Evolutionary conservation across 768 basidiomycete genomes (phyloP).

Genomic region (Suillus brevipes): DNA sequence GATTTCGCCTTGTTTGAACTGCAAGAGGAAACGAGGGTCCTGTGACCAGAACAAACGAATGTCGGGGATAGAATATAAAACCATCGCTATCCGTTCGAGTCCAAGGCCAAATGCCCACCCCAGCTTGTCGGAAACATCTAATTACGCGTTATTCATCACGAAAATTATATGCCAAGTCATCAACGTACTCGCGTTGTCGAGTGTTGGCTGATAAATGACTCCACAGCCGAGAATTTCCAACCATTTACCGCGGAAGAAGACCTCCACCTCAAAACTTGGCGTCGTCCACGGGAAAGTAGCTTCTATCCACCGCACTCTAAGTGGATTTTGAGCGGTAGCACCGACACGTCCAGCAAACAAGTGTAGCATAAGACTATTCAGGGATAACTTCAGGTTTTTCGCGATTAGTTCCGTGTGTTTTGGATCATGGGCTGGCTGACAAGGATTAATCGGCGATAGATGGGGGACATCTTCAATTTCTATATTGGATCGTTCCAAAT

Average conservation of each 20-base stretch:
- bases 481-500: conserved; percentile 73
- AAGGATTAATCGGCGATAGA: conserved; percentile 73
- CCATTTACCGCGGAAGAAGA: conserved; percentile 96
- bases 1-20: conserved; percentile 79
- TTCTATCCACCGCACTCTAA: conserved; percentile 95
- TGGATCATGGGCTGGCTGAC: conserved; percentile 77
- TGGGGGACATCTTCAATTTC: conserved; percentile 84
- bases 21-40: conserved; percentile 83
- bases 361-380: conserved; percentile 82
- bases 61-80: conserved; percentile 94
- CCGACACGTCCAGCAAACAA: conserved; percentile 70
- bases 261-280: conserved; percentile 97
- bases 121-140: conserved; percentile 79
- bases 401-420: conserved; percentile 69
- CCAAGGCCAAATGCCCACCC: conserved; percentile 99
- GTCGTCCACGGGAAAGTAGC: conserved; percentile 98
- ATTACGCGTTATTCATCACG: conserved; percentile 12
- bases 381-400: conserved; percentile 83
- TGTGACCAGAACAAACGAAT: conserved; percentile 97
- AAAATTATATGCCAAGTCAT: conserved; percentile 1
- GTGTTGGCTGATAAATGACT: conserved; percentile 84
- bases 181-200: conserved; percentile 80
- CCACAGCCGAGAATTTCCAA: conserved; percentile 94
- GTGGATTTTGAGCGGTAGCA: conserved; percentile 59
- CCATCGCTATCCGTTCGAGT: conserved; percentile 96